Evolutionary conservation across 1,139 yeast genomes (phyloP).

Genomic region (Taiozyma sp.): DNA sequence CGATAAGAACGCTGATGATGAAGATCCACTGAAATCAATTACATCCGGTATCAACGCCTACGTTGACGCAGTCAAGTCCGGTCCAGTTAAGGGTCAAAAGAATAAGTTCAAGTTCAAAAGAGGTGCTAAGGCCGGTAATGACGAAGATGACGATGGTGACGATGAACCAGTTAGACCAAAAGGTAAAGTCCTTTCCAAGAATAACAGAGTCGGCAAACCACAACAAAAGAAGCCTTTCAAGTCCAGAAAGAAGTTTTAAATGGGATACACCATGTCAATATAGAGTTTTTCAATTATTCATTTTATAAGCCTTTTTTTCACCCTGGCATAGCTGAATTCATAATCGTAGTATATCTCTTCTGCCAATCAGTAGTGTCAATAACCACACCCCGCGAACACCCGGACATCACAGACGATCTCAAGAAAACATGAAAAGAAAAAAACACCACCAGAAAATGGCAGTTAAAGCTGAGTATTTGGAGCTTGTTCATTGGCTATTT

Average conservation of each 20-base stretch:
- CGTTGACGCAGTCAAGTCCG: constrained; percentile 87
- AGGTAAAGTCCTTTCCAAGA: constrained; percentile 13
- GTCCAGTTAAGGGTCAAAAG: constrained; percentile 90
- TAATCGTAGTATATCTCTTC: no score
- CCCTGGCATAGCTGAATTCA: no score
- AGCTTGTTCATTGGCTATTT: neutral
- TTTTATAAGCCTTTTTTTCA: neutral
- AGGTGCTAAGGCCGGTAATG: constrained; percentile 46
- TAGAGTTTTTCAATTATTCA: neutral
- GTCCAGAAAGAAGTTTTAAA: constrained; percentile 52
- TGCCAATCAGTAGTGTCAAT: neutral
- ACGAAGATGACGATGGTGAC: constrained; percentile 53
- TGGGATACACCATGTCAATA: neutral
- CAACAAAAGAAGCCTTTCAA: constrained; percentile 40
- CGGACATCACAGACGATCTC: neutral
- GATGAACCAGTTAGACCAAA: constrained; percentile 29
- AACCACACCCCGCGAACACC: neutral
- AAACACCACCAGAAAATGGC: neutral
- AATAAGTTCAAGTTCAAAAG: constrained; percentile 85
- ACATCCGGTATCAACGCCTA: constrained; percentile 79
- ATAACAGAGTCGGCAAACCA: constrained; percentile 28
- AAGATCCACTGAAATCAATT: constrained; percentile 44
- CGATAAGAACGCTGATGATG: constrained; percentile 41
- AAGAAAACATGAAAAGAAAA: no score
- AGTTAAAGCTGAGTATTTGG: neutral